phyloP scores from a whole-genome alignment of 2,329 filamentous ascomycete species.

The Ophiocordyceps robertsii region DNA sequence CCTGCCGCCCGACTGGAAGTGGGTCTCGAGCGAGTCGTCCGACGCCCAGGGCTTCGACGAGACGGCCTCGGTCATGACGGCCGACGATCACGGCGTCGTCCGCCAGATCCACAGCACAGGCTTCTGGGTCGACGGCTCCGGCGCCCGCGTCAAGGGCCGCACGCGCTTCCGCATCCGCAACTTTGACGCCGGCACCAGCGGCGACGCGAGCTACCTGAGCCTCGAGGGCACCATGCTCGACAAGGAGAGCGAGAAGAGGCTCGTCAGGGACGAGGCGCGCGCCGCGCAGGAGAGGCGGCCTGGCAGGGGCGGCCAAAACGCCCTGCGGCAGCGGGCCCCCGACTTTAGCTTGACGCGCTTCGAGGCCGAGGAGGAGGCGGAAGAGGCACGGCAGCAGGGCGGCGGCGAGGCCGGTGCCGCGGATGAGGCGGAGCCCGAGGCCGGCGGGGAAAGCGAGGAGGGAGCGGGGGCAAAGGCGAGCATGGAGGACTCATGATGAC shows the following conservation, averaged over 20 bases:
- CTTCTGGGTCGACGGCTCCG: constrained; percentile 63
- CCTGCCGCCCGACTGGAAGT: constrained; percentile 68
- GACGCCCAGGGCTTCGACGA: constrained; percentile 27
- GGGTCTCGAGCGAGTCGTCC: constrained; percentile 45
- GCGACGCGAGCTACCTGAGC: constrained; percentile 66
- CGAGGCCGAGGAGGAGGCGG: constrained; percentile 26
- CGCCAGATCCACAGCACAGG: constrained; percentile 43
- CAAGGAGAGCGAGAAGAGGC: constrained; percentile 48
- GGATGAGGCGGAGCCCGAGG: constrained; percentile 10
- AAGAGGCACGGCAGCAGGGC: constrained; percentile 17
- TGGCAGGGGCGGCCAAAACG: constrained; percentile 16
- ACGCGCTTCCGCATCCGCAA: constrained; percentile 71
- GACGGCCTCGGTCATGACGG: constrained; percentile 24
- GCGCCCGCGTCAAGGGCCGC: constrained; percentile 55
- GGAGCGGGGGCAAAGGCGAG: neutral
- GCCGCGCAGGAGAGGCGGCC: constrained; percentile 20
- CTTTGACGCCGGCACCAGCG: constrained; percentile 66
- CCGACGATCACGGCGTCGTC: constrained; percentile 38
- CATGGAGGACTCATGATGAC: neutral
- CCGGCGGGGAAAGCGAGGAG: neutral
- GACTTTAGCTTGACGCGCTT: constrained; percentile 47
- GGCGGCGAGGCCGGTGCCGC: neutral
- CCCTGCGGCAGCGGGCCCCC: constrained; percentile 25
- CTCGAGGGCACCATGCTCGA: constrained; percentile 80
- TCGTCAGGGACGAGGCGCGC: constrained; percentile 33